Evolutionary conservation across 768 basidiomycete species (phyloP), one percentile per base, ranked within the genome.

Genomic region (Scleroderma bovista): DNA sequence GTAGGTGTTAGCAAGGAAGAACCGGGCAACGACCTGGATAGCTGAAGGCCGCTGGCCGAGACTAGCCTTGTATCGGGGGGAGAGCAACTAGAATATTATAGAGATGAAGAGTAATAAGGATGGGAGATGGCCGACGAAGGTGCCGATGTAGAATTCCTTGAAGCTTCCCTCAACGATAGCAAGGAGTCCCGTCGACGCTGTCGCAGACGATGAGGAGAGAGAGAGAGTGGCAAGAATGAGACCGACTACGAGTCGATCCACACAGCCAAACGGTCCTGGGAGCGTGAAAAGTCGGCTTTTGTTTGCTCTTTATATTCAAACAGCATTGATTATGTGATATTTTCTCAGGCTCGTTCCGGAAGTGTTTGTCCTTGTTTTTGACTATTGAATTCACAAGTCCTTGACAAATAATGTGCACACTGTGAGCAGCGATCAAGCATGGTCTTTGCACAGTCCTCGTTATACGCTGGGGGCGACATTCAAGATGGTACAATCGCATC

Each of bases 231-330:
- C 4, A 29, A 5, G 26, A 29, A 29, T 29, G 60, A 68, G 70
- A 73, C 71, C 73, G 71, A 72, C 73, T 69, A 66, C 60, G 60
- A 60, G 71, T 74, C 73, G 72, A 74, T 73, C 72, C 73, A 69
- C 73, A 69, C 26, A 67, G 66, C 66, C 61, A 63, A 60, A 66
- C 65, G 53, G 61, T 54, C 56, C 57, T 66, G 44, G 46, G 9
- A 29, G 9, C 5, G 9, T 9, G 4, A 29, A 29, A 29, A 4
- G 26, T 29, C 26, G 26, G 32, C 17, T 42, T n/a, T n/a, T n/a
- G n/a, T 4, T 23, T 7, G 34, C 11, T 52, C 61, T 65, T 64
- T 67, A 61, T 31, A 39, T 67, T 59, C n/a, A n/a, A 58, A 67
- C 61, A 65, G 33, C 29, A 23, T n/a, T 1, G 19, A 40, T 67